These are phyloP conservation scores for Colletotrichum lindemuthianum DNA, from an alignment of 2,329 filamentous ascomycete species.

Conservation along the genomic window DNA sequence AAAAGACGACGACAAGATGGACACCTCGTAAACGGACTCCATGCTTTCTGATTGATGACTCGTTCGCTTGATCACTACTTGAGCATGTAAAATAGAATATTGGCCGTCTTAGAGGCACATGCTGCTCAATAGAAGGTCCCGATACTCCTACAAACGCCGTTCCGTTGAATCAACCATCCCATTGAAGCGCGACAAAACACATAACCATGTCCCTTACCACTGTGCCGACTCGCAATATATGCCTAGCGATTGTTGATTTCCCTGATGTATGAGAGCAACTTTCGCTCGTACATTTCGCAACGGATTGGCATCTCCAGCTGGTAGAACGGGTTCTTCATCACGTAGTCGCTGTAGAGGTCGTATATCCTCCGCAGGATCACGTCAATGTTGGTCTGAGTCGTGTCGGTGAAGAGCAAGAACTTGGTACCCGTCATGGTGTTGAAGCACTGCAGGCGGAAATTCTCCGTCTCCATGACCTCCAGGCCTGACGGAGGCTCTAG, in stretches of 20 bases:
- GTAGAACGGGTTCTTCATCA: slow-evolving; percentile 99
- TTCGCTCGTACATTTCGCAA: slow-evolving; percentile 94
- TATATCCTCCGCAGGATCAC: slow-evolving; percentile 86
- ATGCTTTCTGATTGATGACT: not conserved
- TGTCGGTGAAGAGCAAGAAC: slow-evolving; percentile 94
- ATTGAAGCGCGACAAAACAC: not conserved
- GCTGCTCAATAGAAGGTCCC: slow-evolving; percentile 33
- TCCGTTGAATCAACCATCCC: slow-evolving; percentile 10
- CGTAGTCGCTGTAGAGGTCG: slow-evolving; percentile 94
- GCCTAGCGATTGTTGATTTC: slow-evolving; percentile 69
- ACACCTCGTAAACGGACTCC: slow-evolving; percentile 73
- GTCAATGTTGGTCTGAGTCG: slow-evolving; percentile 87
- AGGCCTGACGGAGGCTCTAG: slow-evolving; percentile 78
- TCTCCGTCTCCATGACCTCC: slow-evolving; percentile 92
- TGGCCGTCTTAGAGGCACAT: slow-evolving; percentile 28
- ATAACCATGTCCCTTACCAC: not conserved
- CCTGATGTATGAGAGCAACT: slow-evolving; percentile 82
- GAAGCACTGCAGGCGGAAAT: slow-evolving; percentile 96
- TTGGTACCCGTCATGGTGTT: slow-evolving; percentile 94
- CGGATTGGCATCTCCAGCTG: slow-evolving; percentile 97
- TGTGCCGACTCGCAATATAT: slow-evolving; percentile 24
- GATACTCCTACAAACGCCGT: slow-evolving; percentile 34
- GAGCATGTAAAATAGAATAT: slow-evolving; percentile 36
- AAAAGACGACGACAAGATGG: slow-evolving; percentile 81
- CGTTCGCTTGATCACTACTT: slow-evolving; percentile 25